Evolutionary conservation across 2,329 filamentous ascomycete genomes (phyloP).

Genomic region (Byssothecium circinans): DNA sequence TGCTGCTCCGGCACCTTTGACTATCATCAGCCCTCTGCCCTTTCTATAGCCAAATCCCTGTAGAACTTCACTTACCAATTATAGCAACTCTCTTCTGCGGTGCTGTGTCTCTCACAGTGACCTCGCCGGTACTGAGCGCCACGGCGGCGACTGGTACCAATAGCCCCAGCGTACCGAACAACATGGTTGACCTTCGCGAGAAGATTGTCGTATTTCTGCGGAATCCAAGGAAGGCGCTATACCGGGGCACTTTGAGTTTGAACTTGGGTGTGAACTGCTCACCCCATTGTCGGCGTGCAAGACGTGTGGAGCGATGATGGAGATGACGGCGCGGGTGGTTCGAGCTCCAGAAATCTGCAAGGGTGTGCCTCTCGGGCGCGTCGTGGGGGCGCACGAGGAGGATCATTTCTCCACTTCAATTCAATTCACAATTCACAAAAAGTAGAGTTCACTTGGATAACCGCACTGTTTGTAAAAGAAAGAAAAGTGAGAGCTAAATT

Average conservation of each 20-base stretch:
- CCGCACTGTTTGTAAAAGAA: too few relatives aligned
- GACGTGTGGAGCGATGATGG: not conserved
- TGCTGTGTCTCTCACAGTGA: conserved; percentile 3
- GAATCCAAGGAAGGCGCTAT: too few relatives aligned
- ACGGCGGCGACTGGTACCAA: conserved; percentile 20
- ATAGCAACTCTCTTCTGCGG: conserved; percentile 40
- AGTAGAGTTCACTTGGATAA: too few relatives aligned
- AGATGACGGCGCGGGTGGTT: not conserved
- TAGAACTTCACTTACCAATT: conserved; percentile 31
- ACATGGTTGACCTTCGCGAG: conserved; percentile 3
- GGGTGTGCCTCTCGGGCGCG: not conserved
- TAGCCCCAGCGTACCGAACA: conserved; percentile 4
- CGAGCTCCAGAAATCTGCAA: too few relatives aligned
- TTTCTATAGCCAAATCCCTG: not conserved
- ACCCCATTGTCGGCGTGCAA: not conserved
- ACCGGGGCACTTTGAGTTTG: too few relatives aligned
- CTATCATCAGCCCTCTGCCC: conserved; percentile 9
- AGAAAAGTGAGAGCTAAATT: too few relatives aligned
- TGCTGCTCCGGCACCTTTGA: conserved; percentile 79
- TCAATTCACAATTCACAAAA: too few relatives aligned
- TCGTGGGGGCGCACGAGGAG: too few relatives aligned
- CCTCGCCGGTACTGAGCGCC: conserved; percentile 18
- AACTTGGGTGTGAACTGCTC: not conserved
- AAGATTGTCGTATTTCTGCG: not conserved
- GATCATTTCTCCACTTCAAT: too few relatives aligned